These are phyloP conservation scores for Metschnikowia aberdeeniae DNA, from an alignment of 805 yeast genomes.

Conservation along the genomic window DNA sequence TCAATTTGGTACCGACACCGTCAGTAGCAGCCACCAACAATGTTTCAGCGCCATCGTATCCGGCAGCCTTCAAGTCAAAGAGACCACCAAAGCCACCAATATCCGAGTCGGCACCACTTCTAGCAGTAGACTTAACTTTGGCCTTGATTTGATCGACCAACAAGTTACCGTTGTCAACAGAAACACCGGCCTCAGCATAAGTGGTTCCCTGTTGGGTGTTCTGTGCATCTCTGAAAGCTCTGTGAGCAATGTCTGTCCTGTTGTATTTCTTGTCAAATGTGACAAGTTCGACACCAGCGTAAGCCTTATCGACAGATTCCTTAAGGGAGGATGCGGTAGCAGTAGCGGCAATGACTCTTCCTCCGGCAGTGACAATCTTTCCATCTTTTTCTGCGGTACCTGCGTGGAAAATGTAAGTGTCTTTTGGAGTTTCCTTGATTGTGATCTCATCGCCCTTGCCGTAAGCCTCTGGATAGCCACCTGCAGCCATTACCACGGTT, in stretches of 20 bases:
- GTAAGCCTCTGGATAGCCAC: constrained; percentile 91
- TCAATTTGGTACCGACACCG: constrained; percentile 97
- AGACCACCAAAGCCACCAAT: constrained; percentile 99
- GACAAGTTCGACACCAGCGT: constrained; percentile 76
- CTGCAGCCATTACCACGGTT: constrained; percentile 95
- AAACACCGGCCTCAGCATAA: constrained; percentile 94
- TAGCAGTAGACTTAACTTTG: constrained; percentile 84
- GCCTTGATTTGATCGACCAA: constrained; percentile 88
- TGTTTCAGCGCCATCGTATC: constrained; percentile 75
- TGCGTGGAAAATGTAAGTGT: constrained; percentile 87
- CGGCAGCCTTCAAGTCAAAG: constrained; percentile 85
- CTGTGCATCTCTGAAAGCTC: constrained; percentile 70
- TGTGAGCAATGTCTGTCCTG: constrained; percentile 92
- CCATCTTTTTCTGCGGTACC: constrained; percentile 71
- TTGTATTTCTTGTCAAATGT: constrained; percentile 71
- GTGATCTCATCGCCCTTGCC: constrained; percentile 82
- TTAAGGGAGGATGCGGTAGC: constrained; percentile 73
- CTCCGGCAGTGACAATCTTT: constrained; percentile 80
- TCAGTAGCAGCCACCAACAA: constrained; percentile 95
- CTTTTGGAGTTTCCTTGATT: constrained; percentile 44
- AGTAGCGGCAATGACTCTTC: constrained; percentile 94
- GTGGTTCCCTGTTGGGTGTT: constrained; percentile 50
- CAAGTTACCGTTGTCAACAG: constrained; percentile 91
- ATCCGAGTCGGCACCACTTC: constrained; percentile 96
- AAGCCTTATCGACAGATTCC: constrained; percentile 82